phyloP scores from a whole-genome alignment of 805 yeast genomes.

The Ogataea polymorpha region DNA sequence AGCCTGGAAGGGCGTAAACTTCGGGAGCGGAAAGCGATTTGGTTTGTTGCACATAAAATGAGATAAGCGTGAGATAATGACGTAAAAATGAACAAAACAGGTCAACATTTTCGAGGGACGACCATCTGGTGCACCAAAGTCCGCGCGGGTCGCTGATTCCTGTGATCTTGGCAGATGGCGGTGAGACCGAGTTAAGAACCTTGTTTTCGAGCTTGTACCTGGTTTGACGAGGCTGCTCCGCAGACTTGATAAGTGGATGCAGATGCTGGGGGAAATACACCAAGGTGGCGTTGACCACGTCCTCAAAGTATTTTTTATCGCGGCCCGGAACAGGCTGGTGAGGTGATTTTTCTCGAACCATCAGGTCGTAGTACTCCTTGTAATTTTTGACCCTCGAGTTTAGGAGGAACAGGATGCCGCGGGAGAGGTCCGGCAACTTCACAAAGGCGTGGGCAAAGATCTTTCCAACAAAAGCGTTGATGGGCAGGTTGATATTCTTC shows the following conservation, averaged over 20 bases:
- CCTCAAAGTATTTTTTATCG: slow-evolving; percentile 2
- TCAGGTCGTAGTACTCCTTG: slow-evolving; percentile 27
- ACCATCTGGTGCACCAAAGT: slow-evolving; percentile 62
- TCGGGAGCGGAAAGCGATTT: slow-evolving; percentile 11
- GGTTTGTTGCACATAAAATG: slow-evolving; percentile 20
- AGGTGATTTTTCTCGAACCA: slow-evolving; percentile 18
- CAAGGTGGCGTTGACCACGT: slow-evolving; percentile 11
- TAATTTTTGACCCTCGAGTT: slow-evolving; percentile 50
- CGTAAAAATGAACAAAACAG: slow-evolving; percentile 59
- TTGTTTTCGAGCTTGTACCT: slow-evolving; percentile 29
- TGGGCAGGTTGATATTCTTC: slow-evolving; percentile 52
- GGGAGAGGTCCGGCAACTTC: slow-evolving; percentile 52
- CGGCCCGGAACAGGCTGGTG: slow-evolving; percentile 6
- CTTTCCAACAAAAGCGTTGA: slow-evolving; percentile 67
- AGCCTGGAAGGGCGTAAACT: slow-evolving; percentile 41
- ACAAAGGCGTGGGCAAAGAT: slow-evolving; percentile 63
- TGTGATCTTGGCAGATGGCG: slow-evolving; percentile 36
- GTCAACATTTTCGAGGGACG: slow-evolving; percentile 48
- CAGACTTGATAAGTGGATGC: slow-evolving; percentile 20
- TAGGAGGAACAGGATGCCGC: slow-evolving; percentile 53
- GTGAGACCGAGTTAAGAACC: slow-evolving; percentile 36
- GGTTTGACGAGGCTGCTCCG: slow-evolving; percentile 22
- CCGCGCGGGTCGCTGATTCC: slow-evolving; percentile 60
- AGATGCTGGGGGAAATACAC: slow-evolving; percentile 26
- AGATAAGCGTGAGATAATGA: slow-evolving; percentile 44